These are phyloP conservation scores for Prunus mongolica DNA, from an alignment of 306 rosid species.

Conservation along the genomic window DNA sequence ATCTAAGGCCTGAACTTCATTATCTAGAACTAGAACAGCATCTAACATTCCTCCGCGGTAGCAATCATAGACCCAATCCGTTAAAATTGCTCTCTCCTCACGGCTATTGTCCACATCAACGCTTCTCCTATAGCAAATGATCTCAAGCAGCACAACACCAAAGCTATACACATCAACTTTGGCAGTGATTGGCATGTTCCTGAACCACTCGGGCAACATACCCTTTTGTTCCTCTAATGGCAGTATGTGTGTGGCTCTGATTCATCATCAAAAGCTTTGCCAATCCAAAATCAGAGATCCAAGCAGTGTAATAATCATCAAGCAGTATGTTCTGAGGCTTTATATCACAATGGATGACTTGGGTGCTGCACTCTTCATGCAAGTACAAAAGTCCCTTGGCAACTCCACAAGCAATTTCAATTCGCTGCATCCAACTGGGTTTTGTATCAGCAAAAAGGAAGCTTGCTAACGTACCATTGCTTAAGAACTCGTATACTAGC, in stretches of 20 bases:
- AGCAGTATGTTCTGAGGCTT: conserved; percentile 35
- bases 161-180: conserved; percentile 28
- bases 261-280: conserved; percentile 27
- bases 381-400: conserved; percentile 23
- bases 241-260: conserved; percentile 23
- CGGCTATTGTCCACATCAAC: not conserved
- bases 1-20: conserved; percentile 10
- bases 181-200: conserved; percentile 14
- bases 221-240: conserved; percentile 32
- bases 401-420: conserved; percentile 7
- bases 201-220: conserved; percentile 44
- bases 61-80: conserved; percentile 34
- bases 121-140: conserved; percentile 21
- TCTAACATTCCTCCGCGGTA: not conserved
- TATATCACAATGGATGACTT: conserved; percentile 28
- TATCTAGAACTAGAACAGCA: conserved; percentile 5
- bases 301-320: not conserved
- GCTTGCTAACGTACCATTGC: conserved; percentile 16
- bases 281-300: conserved; percentile 30
- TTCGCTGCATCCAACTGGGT: conserved; percentile 20
- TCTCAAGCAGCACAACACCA: conserved; percentile 23
- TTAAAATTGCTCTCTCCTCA: conserved; percentile 12
- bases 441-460: conserved; percentile 5
- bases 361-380: conserved; percentile 30
- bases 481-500: conserved; percentile 15